phyloP scores from a whole-genome alignment of 305 asterid genomes.

The Plantago rigida region DNA sequence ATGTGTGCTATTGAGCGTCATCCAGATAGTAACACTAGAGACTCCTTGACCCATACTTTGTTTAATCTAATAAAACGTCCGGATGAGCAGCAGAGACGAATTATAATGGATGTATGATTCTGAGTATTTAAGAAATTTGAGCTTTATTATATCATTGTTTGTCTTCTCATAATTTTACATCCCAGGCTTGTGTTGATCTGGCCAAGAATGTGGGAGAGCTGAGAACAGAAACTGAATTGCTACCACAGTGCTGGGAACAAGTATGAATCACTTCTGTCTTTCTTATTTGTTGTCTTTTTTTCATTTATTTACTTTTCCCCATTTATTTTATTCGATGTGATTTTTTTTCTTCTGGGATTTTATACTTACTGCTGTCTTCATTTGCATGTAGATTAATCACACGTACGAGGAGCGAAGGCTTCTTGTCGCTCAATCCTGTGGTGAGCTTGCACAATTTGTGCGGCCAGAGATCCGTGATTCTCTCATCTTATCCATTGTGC shows the following conservation, averaged over 20 bases:
- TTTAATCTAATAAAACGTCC: constrained; percentile 98
- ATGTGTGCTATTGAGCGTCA: constrained; percentile 99
- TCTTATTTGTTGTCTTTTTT: constrained; percentile 2
- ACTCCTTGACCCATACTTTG: constrained; percentile 95
- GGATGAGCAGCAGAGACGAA: constrained; percentile 94
- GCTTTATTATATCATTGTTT: constrained; percentile 25
- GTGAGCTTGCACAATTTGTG: constrained; percentile 91
- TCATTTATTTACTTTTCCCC: no score
- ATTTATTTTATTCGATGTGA: constrained; percentile 5
- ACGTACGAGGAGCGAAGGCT: constrained; percentile 96
- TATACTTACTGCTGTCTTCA: constrained; percentile 21
- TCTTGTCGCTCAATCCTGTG: constrained; percentile 99
- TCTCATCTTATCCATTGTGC: constrained; percentile 92
- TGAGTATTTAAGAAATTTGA: constrained; percentile 19
- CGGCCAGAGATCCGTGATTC: constrained; percentile 99
- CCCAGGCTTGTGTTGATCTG: constrained; percentile 93
- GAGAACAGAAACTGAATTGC: constrained; percentile 95
- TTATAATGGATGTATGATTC: constrained; percentile 91
- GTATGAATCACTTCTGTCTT: constrained; percentile 37
- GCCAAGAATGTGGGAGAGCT: constrained; percentile 88
- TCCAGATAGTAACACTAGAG: constrained; percentile 78
- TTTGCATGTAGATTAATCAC: constrained; percentile 77
- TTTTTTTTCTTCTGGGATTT: constrained; percentile 4
- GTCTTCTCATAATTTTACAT: constrained; percentile 25
- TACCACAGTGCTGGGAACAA: constrained; percentile 99